Evolutionary conservation across 768 basidiomycete species (phyloP).

Genomic region (Serendipita vermifera): DNA sequence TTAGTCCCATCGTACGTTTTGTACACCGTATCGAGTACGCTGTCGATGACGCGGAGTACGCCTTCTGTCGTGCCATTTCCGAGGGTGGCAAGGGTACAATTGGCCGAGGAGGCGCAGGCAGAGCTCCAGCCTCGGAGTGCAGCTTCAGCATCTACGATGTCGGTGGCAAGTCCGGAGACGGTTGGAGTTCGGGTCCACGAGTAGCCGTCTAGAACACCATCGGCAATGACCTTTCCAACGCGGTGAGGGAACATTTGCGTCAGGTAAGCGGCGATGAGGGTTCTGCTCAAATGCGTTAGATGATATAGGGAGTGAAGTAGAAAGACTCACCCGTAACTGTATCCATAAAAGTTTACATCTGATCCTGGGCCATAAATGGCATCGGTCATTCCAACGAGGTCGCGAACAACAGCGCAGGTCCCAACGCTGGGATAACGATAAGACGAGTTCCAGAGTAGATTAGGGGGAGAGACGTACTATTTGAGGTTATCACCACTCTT

Average conservation of each 20-base stretch:
- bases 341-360: constrained; percentile 5
- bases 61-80: not conserved
- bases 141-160: not conserved
- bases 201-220: not conserved
- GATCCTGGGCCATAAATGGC: not conserved
- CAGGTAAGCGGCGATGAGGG: not conserved
- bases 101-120: not conserved
- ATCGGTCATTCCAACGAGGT: not conserved
- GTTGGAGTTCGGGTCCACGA: not conserved
- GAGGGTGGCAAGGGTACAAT: not conserved
- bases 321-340: too few species aligned
- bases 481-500: not conserved
- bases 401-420: not conserved
- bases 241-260: constrained; percentile 2
- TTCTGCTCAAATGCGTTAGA: too few species aligned
- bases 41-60: not conserved
- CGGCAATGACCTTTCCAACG: not conserved
- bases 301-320: too few species aligned
- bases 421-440: not conserved
- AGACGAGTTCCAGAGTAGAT: not conserved
- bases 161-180: not conserved
- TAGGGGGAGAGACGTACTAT: not conserved
- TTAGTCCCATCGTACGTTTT: not conserved
- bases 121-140: not conserved
- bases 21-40: not conserved